Conservation (phyloP, 148 eudicot genomes). For the Rheum nobile region DNA sequence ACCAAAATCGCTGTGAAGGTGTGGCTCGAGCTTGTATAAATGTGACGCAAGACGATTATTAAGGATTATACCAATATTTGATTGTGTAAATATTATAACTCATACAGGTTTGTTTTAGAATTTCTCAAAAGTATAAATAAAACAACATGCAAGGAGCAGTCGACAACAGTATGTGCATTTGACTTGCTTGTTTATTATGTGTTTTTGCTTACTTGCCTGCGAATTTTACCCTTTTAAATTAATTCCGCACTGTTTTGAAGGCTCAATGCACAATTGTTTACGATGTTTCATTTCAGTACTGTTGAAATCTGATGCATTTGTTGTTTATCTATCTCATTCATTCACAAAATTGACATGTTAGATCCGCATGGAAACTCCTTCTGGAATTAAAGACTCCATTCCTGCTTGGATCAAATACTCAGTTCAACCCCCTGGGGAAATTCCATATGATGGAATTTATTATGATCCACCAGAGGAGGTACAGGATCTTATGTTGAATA, state of each 20-base stretch:
- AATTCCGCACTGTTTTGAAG: neutral
- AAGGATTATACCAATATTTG: neutral
- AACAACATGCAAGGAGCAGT: neutral
- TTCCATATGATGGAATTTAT: constrained; percentile 91
- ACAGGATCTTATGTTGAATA: constrained; percentile 4
- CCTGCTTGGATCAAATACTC: constrained; percentile 99
- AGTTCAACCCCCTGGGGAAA: constrained; percentile 85
- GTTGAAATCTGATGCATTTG: neutral
- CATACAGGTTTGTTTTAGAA: neutral
- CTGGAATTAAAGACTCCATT: constrained; percentile 95
- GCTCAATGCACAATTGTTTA: neutral
- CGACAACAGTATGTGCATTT: neutral
- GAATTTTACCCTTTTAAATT: neutral
- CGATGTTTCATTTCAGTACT: neutral
- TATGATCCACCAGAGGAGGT: constrained; percentile 99
- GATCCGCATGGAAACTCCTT: constrained; percentile 98
- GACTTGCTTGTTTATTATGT: neutral
- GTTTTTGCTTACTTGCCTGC: neutral
- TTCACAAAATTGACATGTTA: constrained; percentile 15
- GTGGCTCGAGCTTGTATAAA: neutral
- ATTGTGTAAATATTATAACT: neutral
- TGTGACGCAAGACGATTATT: neutral
- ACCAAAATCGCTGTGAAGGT: neutral
- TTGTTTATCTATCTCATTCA: neutral
- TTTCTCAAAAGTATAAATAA: neutral